These are phyloP conservation scores for Trichoderma sp. DNA, from an alignment of 2,329 filamentous ascomycete species.

Conservation along the genomic window DNA sequence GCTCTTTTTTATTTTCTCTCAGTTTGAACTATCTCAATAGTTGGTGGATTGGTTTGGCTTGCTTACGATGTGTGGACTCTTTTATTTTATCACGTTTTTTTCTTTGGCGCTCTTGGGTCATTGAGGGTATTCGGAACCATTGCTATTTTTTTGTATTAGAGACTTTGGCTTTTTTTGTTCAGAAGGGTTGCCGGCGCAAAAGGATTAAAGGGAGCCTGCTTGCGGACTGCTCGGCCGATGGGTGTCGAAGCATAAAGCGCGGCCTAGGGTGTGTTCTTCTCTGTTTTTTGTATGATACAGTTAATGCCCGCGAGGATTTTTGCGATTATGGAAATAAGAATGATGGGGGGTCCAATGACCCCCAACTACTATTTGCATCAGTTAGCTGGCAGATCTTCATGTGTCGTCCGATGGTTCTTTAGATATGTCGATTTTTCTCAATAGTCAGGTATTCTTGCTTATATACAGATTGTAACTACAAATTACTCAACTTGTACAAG, in stretches of 20 bases:
- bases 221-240: constrained; percentile 19
- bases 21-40: not conserved
- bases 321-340: constrained; percentile 9
- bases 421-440: not conserved
- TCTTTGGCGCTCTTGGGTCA: constrained; percentile 8
- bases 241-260: constrained; percentile 16
- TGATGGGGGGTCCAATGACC: not conserved
- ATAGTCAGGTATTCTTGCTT: not conserved
- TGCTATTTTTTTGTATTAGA: constrained; percentile 15
- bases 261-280: constrained; percentile 9
- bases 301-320: constrained; percentile 13
- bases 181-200: constrained; percentile 18
- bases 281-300: constrained; percentile 18
- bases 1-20: not conserved
- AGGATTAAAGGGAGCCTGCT: constrained; percentile 1
- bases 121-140: constrained; percentile 1
- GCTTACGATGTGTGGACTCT: constrained; percentile 5
- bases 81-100: not conserved
- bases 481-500: not conserved
- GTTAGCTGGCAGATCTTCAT: not conserved
- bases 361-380: not conserved
- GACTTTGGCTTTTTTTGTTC: constrained; percentile 1
- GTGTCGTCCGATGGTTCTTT: not conserved
- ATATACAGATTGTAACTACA: not conserved
- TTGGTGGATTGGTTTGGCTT: constrained; percentile 1